phyloP scores from a whole-genome alignment of 257 asterid species.

The Nemophila menziesii region DNA sequence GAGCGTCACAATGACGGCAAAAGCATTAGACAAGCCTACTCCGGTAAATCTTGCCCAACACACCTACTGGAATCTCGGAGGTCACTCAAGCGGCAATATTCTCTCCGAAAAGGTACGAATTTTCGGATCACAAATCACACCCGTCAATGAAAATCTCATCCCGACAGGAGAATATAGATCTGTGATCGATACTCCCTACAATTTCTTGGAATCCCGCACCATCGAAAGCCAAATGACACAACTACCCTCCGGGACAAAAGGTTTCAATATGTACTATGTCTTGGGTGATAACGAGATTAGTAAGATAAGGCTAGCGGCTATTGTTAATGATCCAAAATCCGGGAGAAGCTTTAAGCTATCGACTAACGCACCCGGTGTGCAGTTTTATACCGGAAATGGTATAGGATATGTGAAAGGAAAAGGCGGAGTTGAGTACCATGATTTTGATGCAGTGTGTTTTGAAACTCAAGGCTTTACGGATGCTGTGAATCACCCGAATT shows the following conservation, averaged over 20 bases:
- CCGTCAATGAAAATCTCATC: slow-evolving; percentile 33
- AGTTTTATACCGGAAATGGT: slow-evolving; percentile 49
- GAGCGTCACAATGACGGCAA: slow-evolving; percentile 45
- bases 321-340: slow-evolving; percentile 29
- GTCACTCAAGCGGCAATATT: slow-evolving; percentile 54
- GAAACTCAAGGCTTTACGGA: slow-evolving; percentile 93
- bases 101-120: slow-evolving; percentile 51
- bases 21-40: slow-evolving; percentile 53
- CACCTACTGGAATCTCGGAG: slow-evolving; percentile 72
- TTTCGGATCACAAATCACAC: slow-evolving; percentile 52
- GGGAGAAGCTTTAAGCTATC: slow-evolving; percentile 54
- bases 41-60: slow-evolving; percentile 81
- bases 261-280: slow-evolving; percentile 64
- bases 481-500: slow-evolving; percentile 62
- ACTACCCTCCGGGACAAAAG: slow-evolving; percentile 40
- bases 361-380: slow-evolving; percentile 53
- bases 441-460: slow-evolving; percentile 56
- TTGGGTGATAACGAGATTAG: slow-evolving; percentile 27
- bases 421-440: slow-evolving; percentile 38
- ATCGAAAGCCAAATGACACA: slow-evolving; percentile 36
- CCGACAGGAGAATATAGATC: slow-evolving; percentile 47
- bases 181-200: slow-evolving; percentile 46
- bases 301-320: slow-evolving; percentile 22
- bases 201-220: slow-evolving; percentile 33
- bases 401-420: slow-evolving; percentile 38